Evolutionary conservation across 2,329 filamentous ascomycete genomes (phyloP), one percentile per base, ranked within the genome.

Genomic region (Penicillium italicum): DNA sequence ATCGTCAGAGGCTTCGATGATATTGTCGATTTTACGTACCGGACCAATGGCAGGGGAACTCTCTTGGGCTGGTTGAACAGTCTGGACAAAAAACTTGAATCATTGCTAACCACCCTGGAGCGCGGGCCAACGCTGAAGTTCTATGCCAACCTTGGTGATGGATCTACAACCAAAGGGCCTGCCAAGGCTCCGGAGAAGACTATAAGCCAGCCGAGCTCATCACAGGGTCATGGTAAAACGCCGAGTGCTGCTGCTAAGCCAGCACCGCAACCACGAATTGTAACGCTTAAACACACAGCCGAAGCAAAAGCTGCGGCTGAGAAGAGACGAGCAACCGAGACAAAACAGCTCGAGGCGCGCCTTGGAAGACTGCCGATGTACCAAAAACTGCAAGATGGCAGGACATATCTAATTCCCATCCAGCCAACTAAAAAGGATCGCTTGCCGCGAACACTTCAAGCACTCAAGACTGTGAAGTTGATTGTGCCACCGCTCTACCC

Each of bases 61-160:
- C 74, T 94, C 0, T 75, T 93, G 45, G 79, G 80, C 16, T 78
- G 88, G 60, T 81, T 88, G 60, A 88, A 90, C 65, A 81, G 81
- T 18, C 77, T 94, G 28, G 90, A 94, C 68, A 87, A 82, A 71
- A 82, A 87, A 53, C 76, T 94, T 16, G 89, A 93, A 73, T 73
- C 73, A 5, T 83, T 91, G 51, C 72, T 93, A 56, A 85, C 86
- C 0, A 84, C 85, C 55, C 83, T 85, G 57, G 80, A 87, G 65
- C 89, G 89, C 71, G 84, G 81, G 2, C 87, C 89, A 55, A 91
- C 86, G 11, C 79, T 92, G 45, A 91, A 87, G 66, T 76, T 92
- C 54, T 77, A 88, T 30, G 77, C 81, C 1, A 86, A 89, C 59
- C 77, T 79, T 20, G 78, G 81, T 43, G 46, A 52, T 34, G 36